phyloP scores from a whole-genome alignment of 805 yeast species.

The Metschnikowia cubensis region DNA sequence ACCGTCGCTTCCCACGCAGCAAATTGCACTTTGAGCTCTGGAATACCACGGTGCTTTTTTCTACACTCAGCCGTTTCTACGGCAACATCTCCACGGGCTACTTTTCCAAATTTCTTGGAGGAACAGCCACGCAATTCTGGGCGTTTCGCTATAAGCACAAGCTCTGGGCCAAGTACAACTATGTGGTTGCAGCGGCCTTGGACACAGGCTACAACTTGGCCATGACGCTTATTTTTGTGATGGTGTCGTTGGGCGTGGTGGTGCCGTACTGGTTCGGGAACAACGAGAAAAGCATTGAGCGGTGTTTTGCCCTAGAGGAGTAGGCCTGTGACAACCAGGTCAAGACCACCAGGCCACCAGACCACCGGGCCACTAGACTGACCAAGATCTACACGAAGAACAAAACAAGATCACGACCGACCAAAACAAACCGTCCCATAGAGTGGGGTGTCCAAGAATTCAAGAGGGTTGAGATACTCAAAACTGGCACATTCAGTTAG shows the following conservation, averaged over 20 bases:
- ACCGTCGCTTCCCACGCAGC: constrained; percentile 23
- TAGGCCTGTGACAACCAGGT: too few species aligned
- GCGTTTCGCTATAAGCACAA: constrained; percentile 35
- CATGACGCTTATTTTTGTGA: constrained; percentile 35
- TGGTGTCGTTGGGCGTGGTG: constrained; percentile 23
- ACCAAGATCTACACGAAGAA: too few species aligned
- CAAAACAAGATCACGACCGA: too few species aligned
- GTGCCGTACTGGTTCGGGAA: constrained; percentile 53
- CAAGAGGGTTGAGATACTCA: too few species aligned
- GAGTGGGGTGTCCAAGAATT: neutral
- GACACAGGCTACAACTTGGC: constrained; percentile 49
- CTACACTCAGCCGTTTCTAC: constrained; percentile 45
- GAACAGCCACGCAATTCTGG: constrained; percentile 46
- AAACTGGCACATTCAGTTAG: too few species aligned
- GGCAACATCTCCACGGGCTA: constrained; percentile 50
- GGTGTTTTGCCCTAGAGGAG: constrained; percentile 40
- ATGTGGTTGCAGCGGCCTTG: constrained; percentile 48
- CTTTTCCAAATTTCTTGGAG: constrained; percentile 45
- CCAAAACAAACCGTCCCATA: neutral
- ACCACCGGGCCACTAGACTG: too few species aligned
- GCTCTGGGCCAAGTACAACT: constrained; percentile 43
- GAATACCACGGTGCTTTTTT: constrained; percentile 48
- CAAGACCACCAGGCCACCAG: neutral
- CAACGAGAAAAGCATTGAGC: constrained; percentile 38
- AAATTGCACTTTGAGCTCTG: constrained; percentile 29